Evolutionary conservation across 805 yeast genomes (phyloP).

Genomic region (Debaryomyces prosopidis): DNA sequence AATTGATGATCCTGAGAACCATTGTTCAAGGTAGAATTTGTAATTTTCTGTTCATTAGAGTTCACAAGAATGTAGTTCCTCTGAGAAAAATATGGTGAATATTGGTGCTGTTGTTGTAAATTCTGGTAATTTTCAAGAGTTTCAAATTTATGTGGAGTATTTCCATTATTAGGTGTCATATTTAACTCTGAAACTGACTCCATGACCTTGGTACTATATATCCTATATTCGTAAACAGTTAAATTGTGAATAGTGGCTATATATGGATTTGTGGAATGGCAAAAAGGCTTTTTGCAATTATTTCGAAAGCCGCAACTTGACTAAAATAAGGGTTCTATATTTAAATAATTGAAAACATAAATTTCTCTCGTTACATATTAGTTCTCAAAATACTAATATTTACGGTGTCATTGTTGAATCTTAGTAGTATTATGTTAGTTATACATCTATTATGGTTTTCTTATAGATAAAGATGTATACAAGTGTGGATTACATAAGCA

Average conservation of each 20-base stretch:
- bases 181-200: conserved; percentile 1
- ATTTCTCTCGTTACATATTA: too few relatives aligned
- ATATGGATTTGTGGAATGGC: conserved; percentile 4
- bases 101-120: conserved; percentile 2
- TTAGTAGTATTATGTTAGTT: too few relatives aligned
- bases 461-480: too few relatives aligned
- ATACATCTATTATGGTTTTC: too few relatives aligned
- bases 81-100: conserved; percentile 6
- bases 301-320: neutral
- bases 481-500: too few relatives aligned
- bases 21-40: conserved; percentile 2
- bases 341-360: too few relatives aligned
- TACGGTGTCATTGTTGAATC: too few relatives aligned
- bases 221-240: neutral
- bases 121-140: conserved; percentile 4
- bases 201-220: neutral
- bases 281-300: conserved; percentile 1
- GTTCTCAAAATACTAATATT: too few relatives aligned
- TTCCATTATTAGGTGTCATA: conserved; percentile 1
- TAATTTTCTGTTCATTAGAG: conserved; percentile 3
- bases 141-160: neutral
- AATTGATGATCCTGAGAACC: neutral
- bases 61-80: conserved; percentile 6
- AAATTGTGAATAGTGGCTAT: neutral
- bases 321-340: neutral